phyloP scores from a whole-genome alignment of 73 alveolate species.

The Blepharisma japonicum region DNA sequence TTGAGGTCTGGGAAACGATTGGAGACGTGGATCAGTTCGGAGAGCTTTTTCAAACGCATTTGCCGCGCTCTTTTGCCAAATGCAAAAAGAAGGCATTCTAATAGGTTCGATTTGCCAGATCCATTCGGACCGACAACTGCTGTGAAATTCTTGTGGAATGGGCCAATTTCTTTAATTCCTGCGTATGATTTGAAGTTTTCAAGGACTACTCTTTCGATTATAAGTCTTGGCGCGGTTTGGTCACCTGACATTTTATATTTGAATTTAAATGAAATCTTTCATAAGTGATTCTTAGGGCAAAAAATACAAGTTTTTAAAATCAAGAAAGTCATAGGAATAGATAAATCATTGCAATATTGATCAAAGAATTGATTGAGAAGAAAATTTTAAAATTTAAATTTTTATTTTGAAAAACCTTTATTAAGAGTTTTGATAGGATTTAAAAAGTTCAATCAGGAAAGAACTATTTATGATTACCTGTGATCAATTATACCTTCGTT shows the following conservation, averaged over 20 bases:
- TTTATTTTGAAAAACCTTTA: too few relatives aligned
- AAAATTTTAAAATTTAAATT: too few relatives aligned
- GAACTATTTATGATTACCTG: too few relatives aligned
- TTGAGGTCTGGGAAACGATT: slow-evolving; percentile 46
- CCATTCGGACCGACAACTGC: slow-evolving; percentile 98
- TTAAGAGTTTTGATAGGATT: too few relatives aligned
- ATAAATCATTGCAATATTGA: too few relatives aligned
- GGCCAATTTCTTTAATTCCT: slow-evolving; percentile 79
- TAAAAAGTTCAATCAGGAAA: too few relatives aligned
- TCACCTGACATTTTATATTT: neutral
- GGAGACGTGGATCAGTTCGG: slow-evolving; percentile 61
- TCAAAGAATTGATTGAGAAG: too few relatives aligned
- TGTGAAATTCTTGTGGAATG: slow-evolving; percentile 79
- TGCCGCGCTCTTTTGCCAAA: slow-evolving; percentile 92
- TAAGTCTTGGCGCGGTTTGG: slow-evolving; percentile 67
- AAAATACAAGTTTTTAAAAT: too few relatives aligned
- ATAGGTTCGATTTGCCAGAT: slow-evolving; percentile 92
- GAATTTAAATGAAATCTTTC: too few relatives aligned
- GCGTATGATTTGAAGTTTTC: slow-evolving; percentile 95
- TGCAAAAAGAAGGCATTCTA: slow-evolving; percentile 92
- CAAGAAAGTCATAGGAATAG: too few relatives aligned
- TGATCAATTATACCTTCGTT: too few relatives aligned
- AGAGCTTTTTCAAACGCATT: slow-evolving; percentile 81
- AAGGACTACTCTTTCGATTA: slow-evolving; percentile 75
- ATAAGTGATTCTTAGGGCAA: too few relatives aligned